Conservation (phyloP, 1,284 basidiomycete species). For the Naganishia albida region DNA sequence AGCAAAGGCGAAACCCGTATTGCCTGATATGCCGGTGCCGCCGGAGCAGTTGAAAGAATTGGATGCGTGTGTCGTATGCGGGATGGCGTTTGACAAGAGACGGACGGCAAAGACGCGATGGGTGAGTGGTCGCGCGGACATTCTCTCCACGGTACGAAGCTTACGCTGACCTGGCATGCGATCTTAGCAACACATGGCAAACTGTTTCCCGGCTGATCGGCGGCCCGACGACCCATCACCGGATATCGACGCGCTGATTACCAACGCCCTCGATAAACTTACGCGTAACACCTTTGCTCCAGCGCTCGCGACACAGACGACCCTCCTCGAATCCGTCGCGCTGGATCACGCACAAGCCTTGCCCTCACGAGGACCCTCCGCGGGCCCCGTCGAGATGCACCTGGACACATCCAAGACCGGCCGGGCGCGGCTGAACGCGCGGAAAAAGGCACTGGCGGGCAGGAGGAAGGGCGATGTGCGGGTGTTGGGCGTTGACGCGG, state of each 20-base stretch:
- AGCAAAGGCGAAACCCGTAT: conserved; percentile 3
- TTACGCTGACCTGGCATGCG: no score
- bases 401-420: conserved; percentile 9
- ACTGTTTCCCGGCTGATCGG: conserved; percentile 17
- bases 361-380: background rate
- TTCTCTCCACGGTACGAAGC: no score
- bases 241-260: conserved; percentile 11
- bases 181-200: conserved; percentile 32
- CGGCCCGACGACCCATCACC: background rate
- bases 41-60: conserved; percentile 29
- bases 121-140: conserved; percentile 20
- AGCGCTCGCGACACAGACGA: conserved; percentile 26
- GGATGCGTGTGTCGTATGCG: conserved; percentile 32
- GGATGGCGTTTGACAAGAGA: conserved; percentile 20
- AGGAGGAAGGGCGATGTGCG: conserved; percentile 3
- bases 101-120: conserved; percentile 34
- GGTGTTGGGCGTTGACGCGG: conserved; percentile 25
- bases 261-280: conserved; percentile 17
- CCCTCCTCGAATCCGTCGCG: conserved; percentile 29
- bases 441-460: conserved; percentile 25
- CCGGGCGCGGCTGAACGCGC: conserved; percentile 18
- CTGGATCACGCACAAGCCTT: conserved; percentile 4
- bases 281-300: conserved; percentile 21
- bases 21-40: conserved; percentile 28
- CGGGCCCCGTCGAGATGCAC: conserved; percentile 11